These are phyloP conservation scores for Fistulifera solaris DNA, from an alignment of 108 stramenopile species.

Conservation along the genomic window DNA sequence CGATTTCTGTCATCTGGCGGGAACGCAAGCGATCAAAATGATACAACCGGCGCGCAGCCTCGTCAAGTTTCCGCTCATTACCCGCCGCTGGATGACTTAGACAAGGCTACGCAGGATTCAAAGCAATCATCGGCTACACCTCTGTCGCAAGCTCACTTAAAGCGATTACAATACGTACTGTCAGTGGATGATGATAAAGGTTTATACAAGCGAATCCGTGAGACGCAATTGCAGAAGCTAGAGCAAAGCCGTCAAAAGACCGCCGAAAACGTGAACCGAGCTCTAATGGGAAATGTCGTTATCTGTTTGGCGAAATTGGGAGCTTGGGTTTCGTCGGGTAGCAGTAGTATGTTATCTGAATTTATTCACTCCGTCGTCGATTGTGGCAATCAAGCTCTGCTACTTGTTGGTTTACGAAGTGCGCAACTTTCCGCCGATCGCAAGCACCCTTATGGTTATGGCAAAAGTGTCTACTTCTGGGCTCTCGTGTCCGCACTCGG, in stretches of 20 bases:
- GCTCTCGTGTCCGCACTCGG: slow-evolving; percentile 87
- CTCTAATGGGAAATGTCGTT: slow-evolving; percentile 83
- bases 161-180: no score
- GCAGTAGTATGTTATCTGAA: slow-evolving; percentile 90
- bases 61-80: no score
- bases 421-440: slow-evolving; percentile 70
- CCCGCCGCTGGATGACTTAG: no score
- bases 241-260: slow-evolving; percentile 36
- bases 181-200: no score
- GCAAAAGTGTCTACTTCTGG: slow-evolving; percentile 85
- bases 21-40: no score
- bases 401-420: slow-evolving; percentile 77
- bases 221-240: no score
- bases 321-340: slow-evolving; percentile 83
- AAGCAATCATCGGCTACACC: no score
- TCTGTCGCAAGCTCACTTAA: no score
- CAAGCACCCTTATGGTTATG: slow-evolving; percentile 83
- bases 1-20: no score
- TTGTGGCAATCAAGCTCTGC: slow-evolving; percentile 88
- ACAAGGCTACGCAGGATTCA: no score
- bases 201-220: no score
- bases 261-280: slow-evolving; percentile 58
- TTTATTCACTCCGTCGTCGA: slow-evolving; percentile 92
- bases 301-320: slow-evolving; percentile 83
- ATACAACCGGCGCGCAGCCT: no score